A percentile compares a stretch with the other conserved stretches of the same genome.
These are phyloP conservation scores for Lachancea lanzarotensis DNA, from an alignment of 805 yeast genomes.

Conservation along the genomic window DNA sequence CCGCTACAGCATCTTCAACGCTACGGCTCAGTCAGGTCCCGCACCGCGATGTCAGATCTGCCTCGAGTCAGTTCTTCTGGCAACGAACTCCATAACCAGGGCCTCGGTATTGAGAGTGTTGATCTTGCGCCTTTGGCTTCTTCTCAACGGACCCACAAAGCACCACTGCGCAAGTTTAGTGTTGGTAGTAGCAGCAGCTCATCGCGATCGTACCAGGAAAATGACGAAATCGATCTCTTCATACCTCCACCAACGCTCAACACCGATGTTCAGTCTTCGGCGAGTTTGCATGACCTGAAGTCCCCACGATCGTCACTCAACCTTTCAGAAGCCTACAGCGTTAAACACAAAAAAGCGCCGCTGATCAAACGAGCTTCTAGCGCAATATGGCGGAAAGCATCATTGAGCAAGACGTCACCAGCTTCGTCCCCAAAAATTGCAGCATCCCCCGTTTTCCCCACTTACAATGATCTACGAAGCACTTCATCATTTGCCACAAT, in stretches of 20 bases:
- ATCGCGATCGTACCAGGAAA: slow-evolving; percentile 10
- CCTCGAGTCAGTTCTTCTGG: slow-evolving; percentile 3
- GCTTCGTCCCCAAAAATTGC: not conserved
- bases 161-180: slow-evolving; percentile 14
- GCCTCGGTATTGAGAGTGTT: slow-evolving; percentile 9
- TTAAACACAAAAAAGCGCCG: slow-evolving; percentile 17
- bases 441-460: not conserved
- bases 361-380: slow-evolving; percentile 30
- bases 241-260: slow-evolving; percentile 7
- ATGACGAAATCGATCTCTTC: slow-evolving; percentile 6
- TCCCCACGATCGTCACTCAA: slow-evolving; percentile 7
- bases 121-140: not conserved
- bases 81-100: slow-evolving; percentile 8
- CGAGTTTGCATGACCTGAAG: slow-evolving; percentile 4
- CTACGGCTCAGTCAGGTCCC: slow-evolving; percentile 3
- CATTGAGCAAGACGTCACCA: slow-evolving; percentile 10
- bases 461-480: slow-evolving; percentile 4
- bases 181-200: slow-evolving; percentile 15
- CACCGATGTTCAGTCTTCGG: slow-evolving; percentile 1
- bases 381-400: slow-evolving; percentile 25
- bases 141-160: slow-evolving; percentile 8
- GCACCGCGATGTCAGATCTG: not conserved
- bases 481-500: slow-evolving; percentile 7
- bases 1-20: slow-evolving; percentile 6
- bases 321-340: slow-evolving; percentile 6